Conservation (phyloP, 164 flowering plant genomes). For the Macadamia tetraphylla region DNA sequence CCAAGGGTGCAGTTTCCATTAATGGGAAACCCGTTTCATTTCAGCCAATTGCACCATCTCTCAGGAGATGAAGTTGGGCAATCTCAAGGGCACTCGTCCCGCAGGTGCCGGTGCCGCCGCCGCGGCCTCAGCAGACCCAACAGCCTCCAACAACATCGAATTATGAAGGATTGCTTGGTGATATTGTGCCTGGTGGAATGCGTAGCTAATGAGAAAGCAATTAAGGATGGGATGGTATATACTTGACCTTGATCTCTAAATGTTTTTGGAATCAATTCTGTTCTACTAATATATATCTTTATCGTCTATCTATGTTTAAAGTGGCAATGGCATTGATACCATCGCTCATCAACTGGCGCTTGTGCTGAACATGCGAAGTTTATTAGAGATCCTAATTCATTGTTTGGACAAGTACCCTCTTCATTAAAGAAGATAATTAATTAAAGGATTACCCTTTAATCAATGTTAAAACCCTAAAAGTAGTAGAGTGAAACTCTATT, state of each 20-base stretch:
- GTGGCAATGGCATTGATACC: no score
- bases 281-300: no score
- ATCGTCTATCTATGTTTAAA: no score
- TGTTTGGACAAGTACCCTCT: no score
- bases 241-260: not conserved
- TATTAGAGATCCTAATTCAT: no score
- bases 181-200: slow-evolving; percentile 61
- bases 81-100: not conserved
- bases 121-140: slow-evolving; percentile 1
- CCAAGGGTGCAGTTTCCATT: slow-evolving; percentile 25
- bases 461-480: no score
- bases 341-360: no score
- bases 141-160: slow-evolving; percentile 33
- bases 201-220: slow-evolving; percentile 32
- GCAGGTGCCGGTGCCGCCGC: not conserved
- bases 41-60: slow-evolving; percentile 12
- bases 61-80: not conserved
- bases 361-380: no score
- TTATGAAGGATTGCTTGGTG: slow-evolving; percentile 63
- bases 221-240: slow-evolving; percentile 4
- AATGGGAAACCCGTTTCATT: slow-evolving; percentile 11
- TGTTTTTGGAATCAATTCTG: slow-evolving; percentile 1
- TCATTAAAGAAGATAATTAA: no score
- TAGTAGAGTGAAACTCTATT: no score
- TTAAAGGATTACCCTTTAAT: no score